Evolutionary conservation across 2,329 filamentous ascomycete species (phyloP), one percentile per base, ranked within the genome.

Genomic region (Paraphaeosphaeria minitans): DNA sequence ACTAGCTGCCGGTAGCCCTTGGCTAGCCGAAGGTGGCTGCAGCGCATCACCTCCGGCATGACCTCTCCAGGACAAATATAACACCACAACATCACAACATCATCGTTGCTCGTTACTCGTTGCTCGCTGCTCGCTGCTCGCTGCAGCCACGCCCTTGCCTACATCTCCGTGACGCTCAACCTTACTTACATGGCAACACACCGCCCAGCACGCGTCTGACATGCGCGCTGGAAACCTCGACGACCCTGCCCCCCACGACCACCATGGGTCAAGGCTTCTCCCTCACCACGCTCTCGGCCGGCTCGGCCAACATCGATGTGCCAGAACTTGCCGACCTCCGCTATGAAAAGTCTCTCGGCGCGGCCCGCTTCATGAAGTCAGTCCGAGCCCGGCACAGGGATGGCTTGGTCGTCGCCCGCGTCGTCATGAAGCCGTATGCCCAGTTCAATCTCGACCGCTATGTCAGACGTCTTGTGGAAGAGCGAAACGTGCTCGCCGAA

Each of bases 241-340:
- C 57, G 63, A 56, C 43, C 49, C 49, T 49, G 46, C 55, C 52
- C 55, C 39, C 47, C 74, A 57, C 50, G 55, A 41, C 49, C 74
- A 81, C 58, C 67, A 99, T 99, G 95, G 95, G 95, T 65, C 95
- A 99, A 84, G 93, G 92, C 65, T 97, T 97, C 81, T 97, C 94
- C 62, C 87, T 96, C 69, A 92, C 93, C 55, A 93, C 93, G 73
- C 90, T 96, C 65, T 95, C 93, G 55, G 92, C 92, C 63, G 95
- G 93, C 75, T 91, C 92, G 55, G 93, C 93, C 58, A 92, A 93
- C 68, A 97, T 99, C 76, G 94, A 99, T 77, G 87, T 96, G 29
- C 90, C 93, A 41, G 94, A 99, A 81, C 86, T 99, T 43, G 86
- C 91, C 45, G 95, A 98, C 74, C 82, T 98, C 59, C 87, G 89